Conservation (phyloP, 2,329 filamentous ascomycete genomes). For the Cladosporium sp. region DNA sequence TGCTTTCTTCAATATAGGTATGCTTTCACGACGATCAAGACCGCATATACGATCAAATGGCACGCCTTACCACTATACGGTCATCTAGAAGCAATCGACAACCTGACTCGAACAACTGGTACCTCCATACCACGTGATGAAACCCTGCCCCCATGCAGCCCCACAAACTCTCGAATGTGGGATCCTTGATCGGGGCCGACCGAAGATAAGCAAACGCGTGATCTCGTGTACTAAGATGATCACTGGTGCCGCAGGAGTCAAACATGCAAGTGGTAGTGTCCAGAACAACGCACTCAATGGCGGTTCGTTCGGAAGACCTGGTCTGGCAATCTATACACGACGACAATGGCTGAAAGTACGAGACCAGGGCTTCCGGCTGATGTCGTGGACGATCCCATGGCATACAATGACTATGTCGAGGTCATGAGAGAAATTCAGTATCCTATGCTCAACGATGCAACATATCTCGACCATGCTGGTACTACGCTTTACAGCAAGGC, state of each 20-base stretch:
- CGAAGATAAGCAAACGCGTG: constrained; percentile 6
- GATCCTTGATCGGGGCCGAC: neutral
- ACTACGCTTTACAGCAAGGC: constrained; percentile 70
- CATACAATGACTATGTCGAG: constrained; percentile 47
- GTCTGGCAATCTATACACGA: neutral
- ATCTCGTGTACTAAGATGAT: neutral
- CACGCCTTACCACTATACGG: neutral
- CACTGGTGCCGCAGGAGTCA: neutral
- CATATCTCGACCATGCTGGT: constrained; percentile 92
- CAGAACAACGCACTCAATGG: neutral
- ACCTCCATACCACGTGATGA: neutral
- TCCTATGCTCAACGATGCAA: constrained; percentile 39
- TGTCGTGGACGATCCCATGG: neutral
- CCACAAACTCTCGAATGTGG: neutral
- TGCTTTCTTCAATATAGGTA: neutral
- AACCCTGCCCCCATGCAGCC: neutral
- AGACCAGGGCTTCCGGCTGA: neutral
- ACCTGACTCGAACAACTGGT: neutral
- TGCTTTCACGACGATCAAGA: neutral
- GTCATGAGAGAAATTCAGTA: constrained; percentile 50
- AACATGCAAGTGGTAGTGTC: neutral
- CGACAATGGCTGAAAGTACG: constrained; percentile 12
- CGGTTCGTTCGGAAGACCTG: neutral
- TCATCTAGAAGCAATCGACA: neutral
- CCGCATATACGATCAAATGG: neutral